Evolutionary conservation across 2,329 filamentous ascomycete genomes (phyloP), one percentile per base, ranked within the genome.

Genomic region (Tolypocladium sp.): DNA sequence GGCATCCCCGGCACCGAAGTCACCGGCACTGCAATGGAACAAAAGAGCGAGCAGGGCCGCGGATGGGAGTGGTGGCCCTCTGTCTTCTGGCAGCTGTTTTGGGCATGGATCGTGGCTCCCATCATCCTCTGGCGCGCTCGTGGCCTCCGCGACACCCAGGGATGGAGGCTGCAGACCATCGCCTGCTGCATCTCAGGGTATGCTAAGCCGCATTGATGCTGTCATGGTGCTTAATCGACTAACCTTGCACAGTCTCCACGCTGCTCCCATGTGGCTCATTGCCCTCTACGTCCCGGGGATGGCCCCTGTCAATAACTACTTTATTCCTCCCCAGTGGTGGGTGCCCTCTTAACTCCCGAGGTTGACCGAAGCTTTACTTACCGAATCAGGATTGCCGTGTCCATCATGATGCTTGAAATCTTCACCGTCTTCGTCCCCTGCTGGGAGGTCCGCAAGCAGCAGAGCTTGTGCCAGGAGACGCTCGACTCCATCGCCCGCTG

Each of bases 51-150:
- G 42, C 78, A 79, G 63, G 70, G 72, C 56, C 71, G 75, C 22
- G 87, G 87, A 10, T 86, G 82, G 78, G 87, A 90, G 74, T 90
- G 87, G 87, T 82, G 84, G 74, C 83, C 84, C 0, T 85, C 83
- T 0, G 79, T 85, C 52, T 75, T 85, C 57, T 88, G 84, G 84
- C 85, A 87, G 63, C 76, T 86, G 57, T 72, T 84, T 59, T 88
- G 84, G 84, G 78, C 83, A 17, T 87, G 82, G 79, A 68, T 85
- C 52, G 78, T 84, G 60, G 84, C 85, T 3, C 84, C 85, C 25
- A 76, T 81, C 65, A 76, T 87, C 62, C 77, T 89, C 4, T 88
- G 81, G 79, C 78, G 81, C 63, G 80, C 85, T 42, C 79, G 85
- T 9, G 73, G 77, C 27, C 83, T 89, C 63, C 77, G 77, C 37